Evolutionary conservation across 2,329 filamentous ascomycete genomes (phyloP), one percentile per base, ranked within the genome.

Genomic region (Xylariaceae sp.): DNA sequence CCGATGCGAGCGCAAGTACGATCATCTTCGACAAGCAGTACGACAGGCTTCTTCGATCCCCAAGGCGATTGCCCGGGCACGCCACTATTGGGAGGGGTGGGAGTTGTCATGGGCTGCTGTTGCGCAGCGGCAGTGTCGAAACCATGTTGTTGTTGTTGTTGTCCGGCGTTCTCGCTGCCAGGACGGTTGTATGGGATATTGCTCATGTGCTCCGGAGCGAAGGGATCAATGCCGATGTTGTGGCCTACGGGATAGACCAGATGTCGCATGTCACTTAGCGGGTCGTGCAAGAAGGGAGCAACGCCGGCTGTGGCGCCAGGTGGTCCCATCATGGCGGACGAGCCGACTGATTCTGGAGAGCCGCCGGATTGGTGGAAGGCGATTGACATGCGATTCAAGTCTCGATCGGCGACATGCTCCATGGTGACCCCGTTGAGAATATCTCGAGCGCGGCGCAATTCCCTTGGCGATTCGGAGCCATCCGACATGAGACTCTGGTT

Each of bases 181-280:
- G 87, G 77, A 14, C 81, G 89, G 9, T 86, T 77, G 65, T 96
- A 97, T 0, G 91, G 90, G 48, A 96, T 95, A 66, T 95, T 96
- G 71, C 92, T 84, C 64, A 96, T 90, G 64, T 96, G 90, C 61
- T 96, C 91, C 59, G 89, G 87, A 65, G 92, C 91, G 78, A 95
- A 94, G 1, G 92, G 91, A 64, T 96, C 91, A 58, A 96, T 96
- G 46, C 91, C 91, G 57, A 95, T 89, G 0, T 86, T 94, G 57
- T 90, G 84, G 15, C 91, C 91, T 14, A 95, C 90, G 0, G 92
- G 91, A 65, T 96, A 97, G 10, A 96, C 90, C 47, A 95, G 80
- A 55, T 82, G 79, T 40, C 79, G 72, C 55, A 80, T 75, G 52
- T 83, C 79, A 57, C 70, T 77, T 58, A 82, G 71, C 36, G 77